Evolutionary conservation across 345 rosid species (phyloP), one percentile per base, ranked within the genome.

Genomic region (Pelargonium nanum): DNA sequence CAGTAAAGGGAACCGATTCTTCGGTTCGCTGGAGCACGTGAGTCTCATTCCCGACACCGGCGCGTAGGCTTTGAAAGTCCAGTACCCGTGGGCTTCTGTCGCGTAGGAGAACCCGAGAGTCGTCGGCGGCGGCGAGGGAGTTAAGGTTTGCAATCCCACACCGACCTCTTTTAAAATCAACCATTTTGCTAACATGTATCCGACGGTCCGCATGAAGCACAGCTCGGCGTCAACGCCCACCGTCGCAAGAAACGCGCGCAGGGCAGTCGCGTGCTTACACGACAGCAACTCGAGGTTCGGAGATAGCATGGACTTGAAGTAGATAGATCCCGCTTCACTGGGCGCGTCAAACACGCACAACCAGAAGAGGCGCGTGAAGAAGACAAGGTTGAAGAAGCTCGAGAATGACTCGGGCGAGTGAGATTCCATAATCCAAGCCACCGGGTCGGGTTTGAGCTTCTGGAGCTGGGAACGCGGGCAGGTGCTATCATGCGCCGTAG

Each of bases 161-260:
- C 88, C 88, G 12, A 91, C 70, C 54, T 86, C 87, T 61, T 73
- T 83, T 57, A 82, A 75, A 53, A 91, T 83, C 50, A 78, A 66
- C 96, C 87, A 91, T 65, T 91, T 91, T n/a, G 88, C 78, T 52
- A 84, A 56, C 69, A 84, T 79, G 79, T 88, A 91, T 19, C 91
- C 89, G 1, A 83, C 55, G 30, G 94, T 70, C 50, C 94, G 91
- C 83, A 75, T 80, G 72, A 91, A 83, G 59, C 83, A 80, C 3
- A 80, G 77, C 81, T 91, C 94, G 1, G 68, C 78, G 26, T 91
- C 96, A 16, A 78, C 83, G 17, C 98, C 98, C 0, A 76, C 70
- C 0, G 87, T 69, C n/a, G 68, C 63, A 10, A 91, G 60, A 72
- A 91, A 91, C 22, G 88, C 74, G 25, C 82, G 75, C 52, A 91